Evolutionary conservation across 2,329 filamentous ascomycete species (phyloP).

Genomic region (Exophiala lecanii-corni): DNA sequence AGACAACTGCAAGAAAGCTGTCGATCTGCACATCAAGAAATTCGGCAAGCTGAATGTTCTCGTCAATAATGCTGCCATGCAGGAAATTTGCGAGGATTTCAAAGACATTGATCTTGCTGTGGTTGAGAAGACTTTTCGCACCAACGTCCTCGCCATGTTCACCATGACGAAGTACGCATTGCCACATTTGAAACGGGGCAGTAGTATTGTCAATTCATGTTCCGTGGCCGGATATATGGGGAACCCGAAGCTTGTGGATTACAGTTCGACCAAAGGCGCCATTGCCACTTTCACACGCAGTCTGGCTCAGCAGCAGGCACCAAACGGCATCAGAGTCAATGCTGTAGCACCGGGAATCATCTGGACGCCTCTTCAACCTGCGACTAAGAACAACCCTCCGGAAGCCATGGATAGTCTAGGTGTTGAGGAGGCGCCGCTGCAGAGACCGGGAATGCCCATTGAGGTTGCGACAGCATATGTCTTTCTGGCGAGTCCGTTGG

Average conservation of each 20-base stretch:
- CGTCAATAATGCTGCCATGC: slow-evolving; percentile 52
- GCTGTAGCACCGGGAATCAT: slow-evolving; percentile 32
- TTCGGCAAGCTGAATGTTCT: slow-evolving; percentile 44
- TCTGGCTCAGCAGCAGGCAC: slow-evolving; percentile 49
- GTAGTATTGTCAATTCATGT: slow-evolving; percentile 54
- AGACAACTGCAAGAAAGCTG: slow-evolving; percentile 46
- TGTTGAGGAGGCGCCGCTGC: slow-evolving; percentile 26
- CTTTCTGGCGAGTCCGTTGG: slow-evolving; percentile 33
- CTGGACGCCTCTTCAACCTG: slow-evolving; percentile 31
- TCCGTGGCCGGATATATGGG: slow-evolving; percentile 54
- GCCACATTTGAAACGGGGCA: slow-evolving; percentile 46
- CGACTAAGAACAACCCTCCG: slow-evolving; percentile 22
- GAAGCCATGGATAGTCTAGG: slow-evolving; percentile 35
- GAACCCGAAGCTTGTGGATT: slow-evolving; percentile 49
- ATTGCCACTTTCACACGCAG: slow-evolving; percentile 54
- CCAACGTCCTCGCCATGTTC: slow-evolving; percentile 56
- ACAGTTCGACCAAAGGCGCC: slow-evolving; percentile 55
- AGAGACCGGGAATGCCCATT: slow-evolving; percentile 36
- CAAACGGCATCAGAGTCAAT: slow-evolving; percentile 55
- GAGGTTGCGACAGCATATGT: slow-evolving; percentile 39
- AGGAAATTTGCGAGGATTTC: slow-evolving; percentile 48
- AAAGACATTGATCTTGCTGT: slow-evolving; percentile 50
- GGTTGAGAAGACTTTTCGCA: slow-evolving; percentile 54
- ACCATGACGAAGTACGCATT: slow-evolving; percentile 56
- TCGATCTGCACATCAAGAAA: slow-evolving; percentile 51